Conservation (phyloP, 352 stramenopile species). For the Elongisporangium undulatum region DNA sequence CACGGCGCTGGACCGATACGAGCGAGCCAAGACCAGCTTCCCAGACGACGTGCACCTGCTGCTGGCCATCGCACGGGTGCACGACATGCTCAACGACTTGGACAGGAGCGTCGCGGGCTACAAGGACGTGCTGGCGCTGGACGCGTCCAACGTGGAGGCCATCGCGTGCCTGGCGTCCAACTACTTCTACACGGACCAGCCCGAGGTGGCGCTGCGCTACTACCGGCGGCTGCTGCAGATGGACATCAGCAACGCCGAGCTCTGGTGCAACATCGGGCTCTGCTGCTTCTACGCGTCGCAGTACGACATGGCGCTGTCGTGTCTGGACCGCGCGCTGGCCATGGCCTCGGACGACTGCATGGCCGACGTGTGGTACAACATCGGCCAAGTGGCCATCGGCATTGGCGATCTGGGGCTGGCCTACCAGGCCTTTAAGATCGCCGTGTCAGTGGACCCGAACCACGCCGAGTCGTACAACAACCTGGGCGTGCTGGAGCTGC, state of each 20-base stretch:
- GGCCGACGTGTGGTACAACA: conserved; percentile 94
- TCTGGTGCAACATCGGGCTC: conserved; percentile 94
- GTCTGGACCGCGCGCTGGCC: conserved; percentile 88
- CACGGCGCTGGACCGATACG: conserved; percentile 86
- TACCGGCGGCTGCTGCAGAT: conserved; percentile 93
- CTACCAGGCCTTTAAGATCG: conserved; percentile 94
- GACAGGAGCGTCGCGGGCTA: conserved; percentile 80
- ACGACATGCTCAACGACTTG: conserved; percentile 90
- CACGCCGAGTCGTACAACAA: conserved; percentile 93
- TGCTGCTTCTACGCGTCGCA: conserved; percentile 93
- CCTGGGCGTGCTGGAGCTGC: conserved; percentile 86
- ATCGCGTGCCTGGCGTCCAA: conserved; percentile 91
- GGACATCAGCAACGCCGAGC: conserved; percentile 87
- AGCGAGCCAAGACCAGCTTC: conserved; percentile 61
- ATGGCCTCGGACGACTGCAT: conserved; percentile 88
- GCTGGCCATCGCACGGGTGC: conserved; percentile 84
- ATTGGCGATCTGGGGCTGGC: conserved; percentile 91
- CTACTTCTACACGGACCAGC: conserved; percentile 93
- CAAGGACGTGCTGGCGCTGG: conserved; percentile 84
- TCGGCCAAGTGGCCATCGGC: conserved; percentile 90
- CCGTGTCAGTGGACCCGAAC: conserved; percentile 87
- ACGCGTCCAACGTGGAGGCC: conserved; percentile 89
- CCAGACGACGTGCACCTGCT: conserved; percentile 77
- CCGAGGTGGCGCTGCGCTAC: conserved; percentile 90
- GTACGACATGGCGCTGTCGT: conserved; percentile 94